These are phyloP conservation scores for Pseudomonodictys pantanalensis DNA, from an alignment of 495 filamentous ascomycete species.

Conservation along the genomic window DNA sequence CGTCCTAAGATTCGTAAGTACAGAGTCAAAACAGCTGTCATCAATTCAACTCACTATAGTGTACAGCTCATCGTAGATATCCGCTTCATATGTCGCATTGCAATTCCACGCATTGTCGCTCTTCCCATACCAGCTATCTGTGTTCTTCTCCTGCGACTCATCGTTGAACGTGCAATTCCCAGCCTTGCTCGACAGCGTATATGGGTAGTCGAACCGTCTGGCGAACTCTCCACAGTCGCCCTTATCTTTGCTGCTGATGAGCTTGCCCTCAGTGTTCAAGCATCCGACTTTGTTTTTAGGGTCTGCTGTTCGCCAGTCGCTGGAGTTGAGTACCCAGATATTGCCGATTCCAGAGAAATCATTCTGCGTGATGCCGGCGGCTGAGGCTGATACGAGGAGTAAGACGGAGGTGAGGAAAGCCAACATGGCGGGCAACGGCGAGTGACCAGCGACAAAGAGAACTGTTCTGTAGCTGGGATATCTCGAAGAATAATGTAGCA, in stretches of 20 bases:
- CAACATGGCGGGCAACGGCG: slow-evolving; percentile 1
- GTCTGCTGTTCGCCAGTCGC: slow-evolving; percentile 13
- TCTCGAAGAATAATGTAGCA: too few relatives aligned
- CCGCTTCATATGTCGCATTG: background rate
- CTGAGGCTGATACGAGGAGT: background rate
- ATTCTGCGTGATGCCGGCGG: background rate
- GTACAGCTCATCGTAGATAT: slow-evolving; percentile 25
- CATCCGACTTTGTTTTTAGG: slow-evolving; percentile 21
- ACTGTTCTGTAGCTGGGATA: background rate
- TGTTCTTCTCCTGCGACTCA: slow-evolving; percentile 12
- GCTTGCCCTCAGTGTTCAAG: slow-evolving; percentile 7
- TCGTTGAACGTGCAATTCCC: slow-evolving; percentile 28
- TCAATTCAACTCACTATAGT: slow-evolving; percentile 12
- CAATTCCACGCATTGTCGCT: slow-evolving; percentile 24
- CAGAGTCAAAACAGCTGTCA: background rate
- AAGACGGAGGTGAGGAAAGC: background rate
- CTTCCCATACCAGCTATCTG: slow-evolving; percentile 17
- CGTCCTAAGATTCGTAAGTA: slow-evolving; percentile 10
- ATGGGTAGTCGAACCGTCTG: slow-evolving; percentile 12
- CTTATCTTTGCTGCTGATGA: background rate
- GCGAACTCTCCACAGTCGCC: slow-evolving; percentile 16
- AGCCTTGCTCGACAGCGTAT: slow-evolving; percentile 5
- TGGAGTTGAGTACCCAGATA: slow-evolving; percentile 22
- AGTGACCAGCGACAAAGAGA: background rate
- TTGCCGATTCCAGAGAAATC: slow-evolving; percentile 21